phyloP scores from a whole-genome alignment of 805 yeast species.

The Lipomyces oligophaga region DNA sequence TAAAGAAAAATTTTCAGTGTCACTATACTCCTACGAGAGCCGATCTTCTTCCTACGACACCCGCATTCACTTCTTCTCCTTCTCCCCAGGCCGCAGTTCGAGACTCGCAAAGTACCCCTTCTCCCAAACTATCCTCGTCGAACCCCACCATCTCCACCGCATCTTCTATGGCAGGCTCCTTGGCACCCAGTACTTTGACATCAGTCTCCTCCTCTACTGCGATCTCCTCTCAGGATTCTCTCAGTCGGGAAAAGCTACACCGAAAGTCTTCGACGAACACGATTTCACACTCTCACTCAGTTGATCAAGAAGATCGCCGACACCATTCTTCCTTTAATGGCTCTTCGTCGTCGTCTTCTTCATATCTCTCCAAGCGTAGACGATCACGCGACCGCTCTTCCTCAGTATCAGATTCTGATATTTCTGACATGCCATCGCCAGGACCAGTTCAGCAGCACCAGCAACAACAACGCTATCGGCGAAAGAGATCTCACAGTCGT shows the following conservation, averaged over 20 bases:
- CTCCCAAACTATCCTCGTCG: neutral
- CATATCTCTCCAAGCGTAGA: neutral
- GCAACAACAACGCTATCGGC: slow-evolving; percentile 19
- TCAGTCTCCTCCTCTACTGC: too few relatives aligned
- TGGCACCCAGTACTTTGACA: too few relatives aligned
- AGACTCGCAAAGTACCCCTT: too few relatives aligned
- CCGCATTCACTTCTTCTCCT: slow-evolving; percentile 17
- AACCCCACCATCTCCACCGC: slow-evolving; percentile 3
- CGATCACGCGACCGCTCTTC: slow-evolving; percentile 1
- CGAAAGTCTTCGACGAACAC: neutral
- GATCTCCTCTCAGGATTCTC: too few relatives aligned
- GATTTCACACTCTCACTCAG: neutral
- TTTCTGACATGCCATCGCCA: slow-evolving; percentile 17
- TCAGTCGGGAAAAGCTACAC: neutral
- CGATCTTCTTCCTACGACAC: slow-evolving; percentile 13
- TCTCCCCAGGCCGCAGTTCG: slow-evolving; percentile 13
- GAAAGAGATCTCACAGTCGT: slow-evolving; percentile 20
- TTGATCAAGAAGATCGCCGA: neutral
- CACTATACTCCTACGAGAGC: slow-evolving; percentile 25
- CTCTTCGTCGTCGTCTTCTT: too few relatives aligned
- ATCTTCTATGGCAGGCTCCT: neutral
- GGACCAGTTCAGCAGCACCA: slow-evolving; percentile 21
- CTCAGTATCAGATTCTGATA: slow-evolving; percentile 1
- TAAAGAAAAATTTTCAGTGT: slow-evolving; percentile 36
- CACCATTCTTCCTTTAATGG: too few relatives aligned